These are phyloP conservation scores for Talaromyces trachyspermus DNA, from an alignment of 495 filamentous ascomycete genomes.

Conservation along the genomic window DNA sequence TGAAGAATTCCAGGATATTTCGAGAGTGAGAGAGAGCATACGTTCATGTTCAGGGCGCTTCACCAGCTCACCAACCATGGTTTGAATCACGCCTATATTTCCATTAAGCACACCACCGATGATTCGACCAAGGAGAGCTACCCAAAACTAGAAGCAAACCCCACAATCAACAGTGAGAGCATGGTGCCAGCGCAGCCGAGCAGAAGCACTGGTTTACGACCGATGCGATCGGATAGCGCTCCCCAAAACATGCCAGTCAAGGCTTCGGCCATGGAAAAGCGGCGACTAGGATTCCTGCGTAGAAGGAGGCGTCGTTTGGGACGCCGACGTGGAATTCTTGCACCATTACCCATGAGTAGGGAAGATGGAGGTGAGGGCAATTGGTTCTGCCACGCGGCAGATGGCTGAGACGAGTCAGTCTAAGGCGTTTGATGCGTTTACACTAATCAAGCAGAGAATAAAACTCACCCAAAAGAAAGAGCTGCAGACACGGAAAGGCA, in stretches of 20 bases:
- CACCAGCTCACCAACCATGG: constrained; percentile 84
- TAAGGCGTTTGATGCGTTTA: too few species aligned
- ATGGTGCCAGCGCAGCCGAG: constrained; percentile 75
- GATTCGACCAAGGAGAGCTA: constrained; percentile 65
- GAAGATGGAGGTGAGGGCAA: constrained; percentile 80
- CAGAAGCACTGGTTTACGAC: constrained; percentile 76
- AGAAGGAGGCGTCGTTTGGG: constrained; percentile 68
- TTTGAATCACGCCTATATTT: constrained; percentile 83
- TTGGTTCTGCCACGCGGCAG: constrained; percentile 79
- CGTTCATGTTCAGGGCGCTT: constrained; percentile 75
- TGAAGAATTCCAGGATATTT: too few species aligned
- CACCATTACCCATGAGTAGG: constrained; percentile 80
- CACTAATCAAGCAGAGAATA: too few species aligned
- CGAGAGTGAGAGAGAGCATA: constrained; percentile 33
- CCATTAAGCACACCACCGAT: constrained; percentile 78
- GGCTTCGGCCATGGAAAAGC: constrained; percentile 77
- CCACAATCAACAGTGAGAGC: constrained; percentile 70
- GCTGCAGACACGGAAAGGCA: constrained; percentile 66
- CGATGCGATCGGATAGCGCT: constrained; percentile 67
- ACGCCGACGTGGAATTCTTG: constrained; percentile 63
- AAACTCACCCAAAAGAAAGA: constrained; percentile 63
- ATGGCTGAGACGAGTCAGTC: too few species aligned
- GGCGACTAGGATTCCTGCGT: constrained; percentile 77
- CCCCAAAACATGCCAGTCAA: constrained; percentile 84
- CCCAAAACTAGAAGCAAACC: constrained; percentile 76